These are phyloP conservation scores for Trypanosoma conorhini DNA, from an alignment of 208 protist species.

Conservation along the genomic window DNA sequence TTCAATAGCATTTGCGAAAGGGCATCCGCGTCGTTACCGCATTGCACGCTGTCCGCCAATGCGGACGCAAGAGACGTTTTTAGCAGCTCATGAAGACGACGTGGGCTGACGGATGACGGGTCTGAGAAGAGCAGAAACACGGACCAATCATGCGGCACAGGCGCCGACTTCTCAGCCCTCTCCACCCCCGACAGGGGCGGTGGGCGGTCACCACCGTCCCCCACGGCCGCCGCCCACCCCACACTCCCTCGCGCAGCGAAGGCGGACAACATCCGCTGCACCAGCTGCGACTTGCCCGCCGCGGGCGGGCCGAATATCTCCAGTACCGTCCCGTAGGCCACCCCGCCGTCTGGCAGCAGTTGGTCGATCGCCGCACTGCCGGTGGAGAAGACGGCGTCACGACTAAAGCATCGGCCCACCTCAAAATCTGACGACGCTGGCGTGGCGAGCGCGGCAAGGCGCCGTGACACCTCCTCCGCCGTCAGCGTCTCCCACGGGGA, in stretches of 20 bases:
- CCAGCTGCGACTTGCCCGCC: conserved; percentile 23
- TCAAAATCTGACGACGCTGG: neutral
- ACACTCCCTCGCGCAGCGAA: conserved; percentile 17
- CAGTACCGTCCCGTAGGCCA: conserved; percentile 22
- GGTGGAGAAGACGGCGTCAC: conserved; percentile 20
- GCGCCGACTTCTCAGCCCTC: neutral
- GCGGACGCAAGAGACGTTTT: neutral
- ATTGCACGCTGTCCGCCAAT: conserved; percentile 1
- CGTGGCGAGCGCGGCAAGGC: conserved; percentile 9
- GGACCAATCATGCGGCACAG: conserved; percentile 19
- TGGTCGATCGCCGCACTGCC: conserved; percentile 18
- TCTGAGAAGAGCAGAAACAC: conserved; percentile 22
- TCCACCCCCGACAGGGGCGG: neutral
- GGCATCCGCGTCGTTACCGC: neutral
- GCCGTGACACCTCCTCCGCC: conserved; percentile 10
- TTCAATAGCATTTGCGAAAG: neutral
- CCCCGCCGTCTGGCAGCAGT: conserved; percentile 27
- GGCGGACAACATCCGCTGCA: conserved; percentile 12
- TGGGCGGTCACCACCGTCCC: neutral
- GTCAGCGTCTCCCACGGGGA: conserved; percentile 20
- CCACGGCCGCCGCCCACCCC: conserved; percentile 10
- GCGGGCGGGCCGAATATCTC: conserved; percentile 30
- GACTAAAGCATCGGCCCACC: conserved; percentile 1
- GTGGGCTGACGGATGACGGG: conserved; percentile 6
- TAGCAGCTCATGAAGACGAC: neutral